Evolutionary conservation across 139 green algal genomes (phyloP).

Genomic region (Eudorina sp.): DNA sequence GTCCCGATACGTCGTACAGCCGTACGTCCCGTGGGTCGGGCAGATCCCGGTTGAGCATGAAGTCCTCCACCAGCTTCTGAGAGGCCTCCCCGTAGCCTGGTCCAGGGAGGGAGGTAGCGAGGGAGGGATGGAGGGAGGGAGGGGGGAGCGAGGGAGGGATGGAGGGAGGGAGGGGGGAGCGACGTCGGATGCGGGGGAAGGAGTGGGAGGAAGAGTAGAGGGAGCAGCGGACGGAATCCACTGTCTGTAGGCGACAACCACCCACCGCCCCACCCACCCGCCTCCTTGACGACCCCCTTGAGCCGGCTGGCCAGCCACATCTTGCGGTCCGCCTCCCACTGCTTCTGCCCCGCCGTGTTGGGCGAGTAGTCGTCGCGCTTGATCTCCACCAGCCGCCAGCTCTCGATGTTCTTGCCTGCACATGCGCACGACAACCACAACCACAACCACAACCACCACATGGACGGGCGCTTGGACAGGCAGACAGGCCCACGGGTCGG

Average conservation of each 20-base stretch:
- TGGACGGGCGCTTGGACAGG: background rate
- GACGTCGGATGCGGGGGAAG: background rate
- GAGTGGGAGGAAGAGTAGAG: no score
- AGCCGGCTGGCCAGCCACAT: constrained; percentile 54
- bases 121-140: background rate
- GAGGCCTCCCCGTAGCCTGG: constrained; percentile 55
- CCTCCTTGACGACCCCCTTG: constrained; percentile 49
- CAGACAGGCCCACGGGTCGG: no score
- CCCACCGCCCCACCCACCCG: constrained; percentile 31
- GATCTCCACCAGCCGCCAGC: constrained; percentile 63
- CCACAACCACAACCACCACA: background rate
- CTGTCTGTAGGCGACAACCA: background rate
- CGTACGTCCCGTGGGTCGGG: constrained; percentile 70
- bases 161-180: no score
- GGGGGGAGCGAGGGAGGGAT: no score
- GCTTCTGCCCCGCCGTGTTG: constrained; percentile 57
- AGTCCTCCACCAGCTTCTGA: constrained; percentile 58
- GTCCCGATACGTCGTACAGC: constrained; percentile 60
- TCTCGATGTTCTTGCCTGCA: constrained; percentile 60
- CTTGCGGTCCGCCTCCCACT: constrained; percentile 61
- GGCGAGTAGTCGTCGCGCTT: constrained; percentile 70
- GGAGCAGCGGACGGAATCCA: background rate
- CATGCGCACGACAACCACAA: no score
- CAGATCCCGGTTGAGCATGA: constrained; percentile 66
- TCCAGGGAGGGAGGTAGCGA: background rate